phyloP scores from a whole-genome alignment of 371 early-diverging fungal genomes.

The Mortierella sp. region DNA sequence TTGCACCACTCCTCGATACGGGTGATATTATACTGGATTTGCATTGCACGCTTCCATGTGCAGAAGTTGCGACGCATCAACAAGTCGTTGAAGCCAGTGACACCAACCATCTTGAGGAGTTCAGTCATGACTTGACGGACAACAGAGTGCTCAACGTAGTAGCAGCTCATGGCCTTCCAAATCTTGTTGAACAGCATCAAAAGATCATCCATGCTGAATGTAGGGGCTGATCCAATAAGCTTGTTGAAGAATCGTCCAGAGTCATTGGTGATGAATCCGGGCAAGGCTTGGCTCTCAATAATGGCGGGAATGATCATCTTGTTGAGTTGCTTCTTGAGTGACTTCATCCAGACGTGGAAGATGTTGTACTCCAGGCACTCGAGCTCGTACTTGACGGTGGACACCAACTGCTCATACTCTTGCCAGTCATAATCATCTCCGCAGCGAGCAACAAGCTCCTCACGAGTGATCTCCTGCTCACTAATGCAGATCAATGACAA shows the following conservation, averaged over 20 bases:
- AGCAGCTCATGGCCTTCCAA: constrained; percentile 94
- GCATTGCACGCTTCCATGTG: constrained; percentile 94
- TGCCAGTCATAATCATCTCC: constrained; percentile 29
- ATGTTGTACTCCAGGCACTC: constrained; percentile 78
- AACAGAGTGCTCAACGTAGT: constrained; percentile 89
- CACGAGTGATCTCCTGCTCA: constrained; percentile 48
- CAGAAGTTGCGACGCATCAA: constrained; percentile 92
- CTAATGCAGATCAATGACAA: constrained; percentile 68
- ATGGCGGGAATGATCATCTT: constrained; percentile 96
- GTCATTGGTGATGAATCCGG: constrained; percentile 92
- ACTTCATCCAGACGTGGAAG: constrained; percentile 90
- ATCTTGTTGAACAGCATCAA: constrained; percentile 92
- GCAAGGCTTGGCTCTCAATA: constrained; percentile 92
- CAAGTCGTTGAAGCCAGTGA: constrained; percentile 94
- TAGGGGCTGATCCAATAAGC: constrained; percentile 78
- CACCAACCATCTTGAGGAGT: constrained; percentile 91
- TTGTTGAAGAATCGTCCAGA: constrained; percentile 88
- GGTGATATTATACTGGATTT: constrained; percentile 97
- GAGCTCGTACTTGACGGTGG: constrained; percentile 74
- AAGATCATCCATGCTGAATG: constrained; percentile 92
- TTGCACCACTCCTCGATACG: constrained; percentile 98
- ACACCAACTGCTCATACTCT: constrained; percentile 69
- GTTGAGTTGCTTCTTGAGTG: constrained; percentile 91
- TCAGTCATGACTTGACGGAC: constrained; percentile 89
- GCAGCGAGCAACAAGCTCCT: constrained; percentile 29